These are phyloP conservation scores for Phytophthora podocarpi DNA, from an alignment of 352 stramenopile genomes.

Conservation along the genomic window DNA sequence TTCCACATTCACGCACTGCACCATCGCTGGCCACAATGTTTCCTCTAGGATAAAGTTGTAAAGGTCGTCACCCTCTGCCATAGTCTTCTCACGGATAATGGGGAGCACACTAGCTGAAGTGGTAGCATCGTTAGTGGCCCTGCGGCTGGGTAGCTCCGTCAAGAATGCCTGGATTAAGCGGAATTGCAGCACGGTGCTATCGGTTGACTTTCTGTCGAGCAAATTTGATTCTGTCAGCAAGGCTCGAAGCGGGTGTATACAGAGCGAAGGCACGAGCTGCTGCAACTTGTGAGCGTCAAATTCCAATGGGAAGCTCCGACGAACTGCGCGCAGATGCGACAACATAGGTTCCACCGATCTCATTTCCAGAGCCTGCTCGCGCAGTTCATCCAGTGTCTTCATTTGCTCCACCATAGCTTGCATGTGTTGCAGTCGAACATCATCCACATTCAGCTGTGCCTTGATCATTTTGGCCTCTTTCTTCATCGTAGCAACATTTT, in stretches of 20 bases:
- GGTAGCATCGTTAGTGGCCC: not conserved
- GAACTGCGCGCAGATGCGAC: conserved; percentile 45
- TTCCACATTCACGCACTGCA: conserved; percentile 70
- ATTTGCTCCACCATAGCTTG: conserved; percentile 55
- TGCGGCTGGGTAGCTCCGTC: conserved; percentile 41
- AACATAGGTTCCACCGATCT: conserved; percentile 52
- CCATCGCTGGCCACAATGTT: conserved; percentile 67
- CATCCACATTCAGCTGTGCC: conserved; percentile 62
- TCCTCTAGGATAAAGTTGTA: conserved; percentile 86
- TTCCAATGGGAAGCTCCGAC: conserved; percentile 54
- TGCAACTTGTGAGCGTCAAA: conserved; percentile 81
- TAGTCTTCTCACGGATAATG: conserved; percentile 69
- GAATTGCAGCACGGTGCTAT: conserved; percentile 51
- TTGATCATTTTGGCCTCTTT: conserved; percentile 74
- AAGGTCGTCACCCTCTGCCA: conserved; percentile 59
- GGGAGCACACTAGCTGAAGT: conserved; percentile 49
- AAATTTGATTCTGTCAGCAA: conserved; percentile 51
- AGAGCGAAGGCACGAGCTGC: conserved; percentile 72
- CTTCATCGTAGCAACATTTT: conserved; percentile 56
- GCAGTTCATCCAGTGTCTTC: conserved; percentile 43
- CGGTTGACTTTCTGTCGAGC: conserved; percentile 31
- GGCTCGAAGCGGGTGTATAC: conserved; percentile 60
- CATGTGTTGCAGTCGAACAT: conserved; percentile 52
- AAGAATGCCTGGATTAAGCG: conserved; percentile 66
- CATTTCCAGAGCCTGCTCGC: conserved; percentile 37